A percentile compares a stretch with the other conserved stretches of the same genome.
These are phyloP conservation scores for Diddensiella transvaalensis DNA, from an alignment of 805 yeast genomes.

Conservation along the genomic window DNA sequence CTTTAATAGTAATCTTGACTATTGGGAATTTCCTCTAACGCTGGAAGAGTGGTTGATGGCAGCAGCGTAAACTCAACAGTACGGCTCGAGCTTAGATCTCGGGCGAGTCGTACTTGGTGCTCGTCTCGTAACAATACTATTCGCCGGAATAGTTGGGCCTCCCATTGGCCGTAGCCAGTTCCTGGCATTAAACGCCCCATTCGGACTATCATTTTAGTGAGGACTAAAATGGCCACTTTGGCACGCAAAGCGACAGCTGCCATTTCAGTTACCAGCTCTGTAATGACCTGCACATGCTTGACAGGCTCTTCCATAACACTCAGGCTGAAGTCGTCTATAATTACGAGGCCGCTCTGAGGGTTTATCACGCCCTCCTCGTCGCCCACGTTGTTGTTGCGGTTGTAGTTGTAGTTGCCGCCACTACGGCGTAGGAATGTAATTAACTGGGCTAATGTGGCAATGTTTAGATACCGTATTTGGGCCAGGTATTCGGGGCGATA, in stretches of 20 bases:
- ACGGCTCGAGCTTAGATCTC: too few relatives aligned
- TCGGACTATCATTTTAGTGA: background rate
- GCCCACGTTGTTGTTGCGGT: background rate
- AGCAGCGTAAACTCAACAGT: too few relatives aligned
- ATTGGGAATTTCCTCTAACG: background rate
- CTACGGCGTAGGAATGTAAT: too few relatives aligned
- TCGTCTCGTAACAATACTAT: background rate
- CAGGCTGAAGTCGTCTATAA: background rate
- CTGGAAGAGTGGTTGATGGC: background rate
- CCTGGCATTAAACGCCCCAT: constrained; percentile 1
- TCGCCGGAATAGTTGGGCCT: background rate
- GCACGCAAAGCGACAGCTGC: background rate
- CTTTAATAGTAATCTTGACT: background rate
- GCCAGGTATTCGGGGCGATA: background rate
- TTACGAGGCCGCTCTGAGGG: background rate
- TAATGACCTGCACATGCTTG: background rate
- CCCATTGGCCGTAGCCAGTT: background rate
- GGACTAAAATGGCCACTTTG: background rate
- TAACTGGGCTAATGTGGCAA: background rate
- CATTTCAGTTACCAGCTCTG: background rate
- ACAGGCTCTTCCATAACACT: background rate
- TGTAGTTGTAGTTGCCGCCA: background rate
- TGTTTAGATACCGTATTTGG: background rate
- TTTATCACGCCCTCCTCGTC: background rate
- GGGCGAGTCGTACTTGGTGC: too few relatives aligned